Evolutionary conservation across 805 yeast species (phyloP), one percentile per base, ranked within the genome.

Genomic region (Lipomyces spencermartinsiae): DNA sequence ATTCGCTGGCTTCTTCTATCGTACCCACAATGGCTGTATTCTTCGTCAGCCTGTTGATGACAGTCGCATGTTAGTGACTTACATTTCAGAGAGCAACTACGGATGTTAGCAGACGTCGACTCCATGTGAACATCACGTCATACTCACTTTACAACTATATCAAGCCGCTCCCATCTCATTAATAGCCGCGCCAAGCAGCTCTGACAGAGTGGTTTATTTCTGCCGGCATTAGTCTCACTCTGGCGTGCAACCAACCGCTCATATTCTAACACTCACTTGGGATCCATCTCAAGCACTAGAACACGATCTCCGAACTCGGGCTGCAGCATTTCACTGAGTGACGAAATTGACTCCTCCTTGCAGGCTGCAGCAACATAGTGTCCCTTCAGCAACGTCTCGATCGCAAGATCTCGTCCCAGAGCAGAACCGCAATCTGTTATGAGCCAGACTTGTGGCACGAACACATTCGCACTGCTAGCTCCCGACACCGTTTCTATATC

Each of bases 121-220:
- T 22, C 25, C 12, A n/a, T 6, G 49, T 5, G 14, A 14, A 19
- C 53, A 59, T 29, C 12, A 12, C n/a, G 31, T 16, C 22, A 55
- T 53, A 31, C 70, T 55, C 25, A 69, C 61, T 63, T 65, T 22
- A 73, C 66, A 3, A 73, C 59, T 31, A 73, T 64, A 39, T 73
- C 75, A 2, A 73, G 31, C 16, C 71, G 59, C 7, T 49, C 33
- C 75, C 75, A 73, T 14, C 57, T 46, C 10, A 19, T 7, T 29
- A 64, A 25, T 14, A 72, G 31, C 49, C 58, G 66, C n/a, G 68
- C 73, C 25, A 73, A 54, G 9, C 65, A 62, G 31, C 70, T 64
- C 56, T 73, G 75, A 46, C 75, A 73, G 14, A 72, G 70, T 59
- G 74, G 74, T 54, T 61, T 70, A 55, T 72, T 72, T 12, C 49